Conservation (phyloP, 805 yeast genomes). For the Pichia manshurica region DNA sequence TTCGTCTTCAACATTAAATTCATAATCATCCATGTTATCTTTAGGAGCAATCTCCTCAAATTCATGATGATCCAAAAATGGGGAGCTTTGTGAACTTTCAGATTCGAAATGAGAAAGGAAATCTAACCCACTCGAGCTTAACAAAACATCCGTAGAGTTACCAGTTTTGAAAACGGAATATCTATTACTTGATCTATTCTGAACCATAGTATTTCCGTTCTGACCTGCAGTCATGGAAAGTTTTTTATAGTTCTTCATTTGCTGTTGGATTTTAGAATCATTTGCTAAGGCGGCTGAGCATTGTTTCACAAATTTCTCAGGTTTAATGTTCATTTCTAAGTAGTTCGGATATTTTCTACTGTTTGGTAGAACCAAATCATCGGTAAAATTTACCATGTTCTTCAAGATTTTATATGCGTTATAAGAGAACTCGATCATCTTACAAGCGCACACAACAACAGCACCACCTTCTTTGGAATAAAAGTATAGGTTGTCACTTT, state of each 20-base stretch:
- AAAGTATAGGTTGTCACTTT: slow-evolving; percentile 32
- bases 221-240: slow-evolving; percentile 6
- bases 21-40: slow-evolving; percentile 3
- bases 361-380: slow-evolving; percentile 56
- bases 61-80: slow-evolving; percentile 26
- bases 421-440: slow-evolving; percentile 48
- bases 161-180: slow-evolving; percentile 49
- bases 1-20: slow-evolving; percentile 34
- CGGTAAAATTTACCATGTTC: slow-evolving; percentile 39
- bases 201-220: no score
- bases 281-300: slow-evolving; percentile 59
- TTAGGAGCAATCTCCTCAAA: slow-evolving; percentile 19
- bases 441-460: slow-evolving; percentile 30
- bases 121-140: slow-evolving; percentile 45
- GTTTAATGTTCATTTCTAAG: slow-evolving; percentile 47
- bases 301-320: slow-evolving; percentile 52
- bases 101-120: slow-evolving; percentile 29
- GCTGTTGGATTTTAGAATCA: slow-evolving; percentile 28
- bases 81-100: slow-evolving; percentile 17
- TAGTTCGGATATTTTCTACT: slow-evolving; percentile 68
- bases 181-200: slow-evolving; percentile 29
- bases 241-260: slow-evolving; percentile 18
- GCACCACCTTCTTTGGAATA: slow-evolving; percentile 63
- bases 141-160: slow-evolving; percentile 41
- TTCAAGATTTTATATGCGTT: slow-evolving; percentile 48